Evolutionary conservation across 176 grass and related monocot species (phyloP).

Genomic region (Bonia amplexicaulis): DNA sequence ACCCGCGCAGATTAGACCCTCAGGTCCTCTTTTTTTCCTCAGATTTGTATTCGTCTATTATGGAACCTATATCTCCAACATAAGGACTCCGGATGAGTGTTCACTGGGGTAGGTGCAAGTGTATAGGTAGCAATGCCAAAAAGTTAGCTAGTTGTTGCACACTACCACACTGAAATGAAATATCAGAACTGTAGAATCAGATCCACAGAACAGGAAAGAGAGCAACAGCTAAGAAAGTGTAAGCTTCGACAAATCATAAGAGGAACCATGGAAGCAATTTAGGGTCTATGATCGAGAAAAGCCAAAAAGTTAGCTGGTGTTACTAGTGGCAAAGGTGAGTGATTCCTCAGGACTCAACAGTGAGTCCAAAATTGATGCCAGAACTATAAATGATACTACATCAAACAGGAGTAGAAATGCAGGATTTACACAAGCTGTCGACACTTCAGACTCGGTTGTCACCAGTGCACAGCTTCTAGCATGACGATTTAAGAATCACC

Average conservation of each 20-base stretch:
- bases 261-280: conserved; percentile 18
- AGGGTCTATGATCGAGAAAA: conserved; percentile 18
- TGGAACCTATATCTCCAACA: neutral
- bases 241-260: conserved; percentile 13
- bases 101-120: neutral
- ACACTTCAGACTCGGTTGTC: neutral
- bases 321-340: neutral
- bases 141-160: neutral
- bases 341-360: conserved; percentile 3
- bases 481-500: neutral
- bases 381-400: conserved; percentile 29
- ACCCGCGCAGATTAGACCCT: neutral
- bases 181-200: conserved; percentile 26
- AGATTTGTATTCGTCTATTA: neutral
- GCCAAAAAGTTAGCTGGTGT: conserved; percentile 10
- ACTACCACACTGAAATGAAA: neutral
- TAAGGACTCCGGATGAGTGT: neutral
- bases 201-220: conserved; percentile 26
- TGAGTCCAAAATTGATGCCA: neutral
- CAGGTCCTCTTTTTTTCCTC: neutral
- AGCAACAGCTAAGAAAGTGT: conserved; percentile 30
- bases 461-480: neutral
- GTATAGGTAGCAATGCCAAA: neutral
- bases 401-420: neutral
- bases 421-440: neutral